Evolutionary conservation across 495 filamentous ascomycete genomes (phyloP).

Genomic region (Penicillium parvum): DNA sequence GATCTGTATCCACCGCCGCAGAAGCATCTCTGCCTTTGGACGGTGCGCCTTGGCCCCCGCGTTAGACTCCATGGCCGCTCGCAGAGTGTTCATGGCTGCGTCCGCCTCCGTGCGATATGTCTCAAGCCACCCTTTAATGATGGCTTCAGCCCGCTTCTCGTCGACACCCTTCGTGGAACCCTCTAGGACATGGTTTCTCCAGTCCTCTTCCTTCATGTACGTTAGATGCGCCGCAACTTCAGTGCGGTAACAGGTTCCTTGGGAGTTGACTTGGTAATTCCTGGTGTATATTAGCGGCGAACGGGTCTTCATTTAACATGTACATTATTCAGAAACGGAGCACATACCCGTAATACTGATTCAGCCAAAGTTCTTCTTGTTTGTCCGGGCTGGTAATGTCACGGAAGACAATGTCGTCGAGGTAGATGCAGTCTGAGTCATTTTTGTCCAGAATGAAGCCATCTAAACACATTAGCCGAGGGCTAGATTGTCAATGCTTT

Average conservation of each 20-base stretch:
- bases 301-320: background rate
- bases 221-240: constrained; percentile 60
- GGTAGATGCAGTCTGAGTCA: constrained; percentile 58
- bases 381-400: constrained; percentile 39
- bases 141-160: constrained; percentile 26
- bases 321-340: background rate
- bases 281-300: constrained; percentile 25
- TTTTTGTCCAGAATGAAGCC: constrained; percentile 72
- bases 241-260: constrained; percentile 65
- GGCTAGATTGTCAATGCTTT: background rate
- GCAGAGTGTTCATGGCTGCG: constrained; percentile 30
- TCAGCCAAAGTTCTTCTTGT: constrained; percentile 48
- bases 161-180: constrained; percentile 32
- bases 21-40: constrained; percentile 33
- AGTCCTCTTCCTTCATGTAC: constrained; percentile 42
- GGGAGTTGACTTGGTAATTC: constrained; percentile 58
- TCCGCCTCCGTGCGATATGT: constrained; percentile 36
- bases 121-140: constrained; percentile 39
- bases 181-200: constrained; percentile 45
- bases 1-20: constrained; percentile 52
- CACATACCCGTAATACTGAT: constrained; percentile 58
- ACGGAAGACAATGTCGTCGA: constrained; percentile 64
- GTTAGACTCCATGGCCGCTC: constrained; percentile 21
- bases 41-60: constrained; percentile 18
- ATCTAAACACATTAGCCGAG: constrained; percentile 40